Conservation (phyloP, 2,329 filamentous ascomycete genomes). For the Colletotrichum sp. region DNA sequence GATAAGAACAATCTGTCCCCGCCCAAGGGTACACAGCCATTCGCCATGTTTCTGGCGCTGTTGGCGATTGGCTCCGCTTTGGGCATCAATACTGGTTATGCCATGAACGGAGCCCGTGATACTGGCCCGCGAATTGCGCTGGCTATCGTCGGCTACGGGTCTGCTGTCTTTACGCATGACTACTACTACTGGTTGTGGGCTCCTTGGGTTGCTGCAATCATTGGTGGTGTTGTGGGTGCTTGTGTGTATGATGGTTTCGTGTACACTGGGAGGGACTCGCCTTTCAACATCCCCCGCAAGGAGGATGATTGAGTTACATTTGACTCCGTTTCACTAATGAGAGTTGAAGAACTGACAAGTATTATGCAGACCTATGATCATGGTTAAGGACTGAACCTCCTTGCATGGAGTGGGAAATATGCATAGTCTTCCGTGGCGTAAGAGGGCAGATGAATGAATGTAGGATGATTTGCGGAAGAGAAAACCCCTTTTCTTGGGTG, state of each 20-base stretch:
- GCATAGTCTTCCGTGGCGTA: no score
- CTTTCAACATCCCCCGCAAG: slow-evolving; percentile 8
- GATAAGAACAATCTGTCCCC: slow-evolving; percentile 43
- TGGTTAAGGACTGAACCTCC: no score
- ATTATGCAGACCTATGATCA: no score
- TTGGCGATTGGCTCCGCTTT: slow-evolving; percentile 40
- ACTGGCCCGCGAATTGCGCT: slow-evolving; percentile 38
- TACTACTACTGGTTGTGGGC: slow-evolving; percentile 37
- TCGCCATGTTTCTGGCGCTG: slow-evolving; percentile 39
- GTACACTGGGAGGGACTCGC: slow-evolving; percentile 23
- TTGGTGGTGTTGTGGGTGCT: slow-evolving; percentile 33
- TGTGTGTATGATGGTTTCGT: slow-evolving; percentile 34
- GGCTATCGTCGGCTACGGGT: slow-evolving; percentile 33
- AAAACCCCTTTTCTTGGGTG: no score
- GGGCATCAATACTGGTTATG: slow-evolving; percentile 40
- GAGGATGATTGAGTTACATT: slow-evolving; percentile 20
- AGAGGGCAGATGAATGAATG: no score
- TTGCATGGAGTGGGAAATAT: no score
- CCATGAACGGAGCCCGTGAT: slow-evolving; percentile 41
- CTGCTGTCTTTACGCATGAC: slow-evolving; percentile 29
- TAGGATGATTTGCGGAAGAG: no score
- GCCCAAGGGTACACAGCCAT: slow-evolving; percentile 39
- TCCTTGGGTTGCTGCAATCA: slow-evolving; percentile 29
- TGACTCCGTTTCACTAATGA: no score
- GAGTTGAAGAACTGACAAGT: no score